Evolutionary conservation across 345 rosid species (phyloP), one percentile per base, ranked within the genome.

Genomic region (Abelmoschus esculentus): DNA sequence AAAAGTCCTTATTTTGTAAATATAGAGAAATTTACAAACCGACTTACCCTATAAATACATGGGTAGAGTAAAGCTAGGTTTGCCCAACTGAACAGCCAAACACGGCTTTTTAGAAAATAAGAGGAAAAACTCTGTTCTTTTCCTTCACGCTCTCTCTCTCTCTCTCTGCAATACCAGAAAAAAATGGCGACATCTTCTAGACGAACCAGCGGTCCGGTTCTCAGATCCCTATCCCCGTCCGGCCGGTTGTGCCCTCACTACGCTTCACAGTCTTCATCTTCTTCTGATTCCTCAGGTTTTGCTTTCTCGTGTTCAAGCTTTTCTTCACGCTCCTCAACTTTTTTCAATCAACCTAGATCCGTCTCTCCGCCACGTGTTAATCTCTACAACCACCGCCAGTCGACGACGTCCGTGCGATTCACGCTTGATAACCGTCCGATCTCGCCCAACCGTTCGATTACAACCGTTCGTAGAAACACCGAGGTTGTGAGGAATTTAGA

Each of bases 151-250:
- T 32, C 73, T 76, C 80, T 74, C 66, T 70, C 36, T 55, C 17
- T 42, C 11, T 29, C 13, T 73, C 31, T 52, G 67, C 57, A 65
- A 61, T 19, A 7, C 32, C 9, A 3, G 7, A 29, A 22, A 70
- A 38, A 26, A 57, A 89, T 89, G 95, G 86, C 88, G 73, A 81
- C 82, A 53, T 38, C 85, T 68, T 79, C 88, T 32, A 78, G 83
- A 73, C 81, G 86, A 71, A 49, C 79, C 0, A 76, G 66, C 66
- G 86, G 85, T 0, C 76, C 90, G 15, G 74, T 75, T 4, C 31
- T 76, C 26, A 80, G 89, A 17, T 80, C 90, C 0, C 59, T 56
- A 29, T 76, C 83, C 3, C 83, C 89, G 4, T 74, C 87, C 34
- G 83, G 81, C 7, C 76, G 87, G 7, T 83, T 86, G 40, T 46